Evolutionary conservation across 495 filamentous ascomycete species (phyloP).

Genomic region (Xylaria castorea): DNA sequence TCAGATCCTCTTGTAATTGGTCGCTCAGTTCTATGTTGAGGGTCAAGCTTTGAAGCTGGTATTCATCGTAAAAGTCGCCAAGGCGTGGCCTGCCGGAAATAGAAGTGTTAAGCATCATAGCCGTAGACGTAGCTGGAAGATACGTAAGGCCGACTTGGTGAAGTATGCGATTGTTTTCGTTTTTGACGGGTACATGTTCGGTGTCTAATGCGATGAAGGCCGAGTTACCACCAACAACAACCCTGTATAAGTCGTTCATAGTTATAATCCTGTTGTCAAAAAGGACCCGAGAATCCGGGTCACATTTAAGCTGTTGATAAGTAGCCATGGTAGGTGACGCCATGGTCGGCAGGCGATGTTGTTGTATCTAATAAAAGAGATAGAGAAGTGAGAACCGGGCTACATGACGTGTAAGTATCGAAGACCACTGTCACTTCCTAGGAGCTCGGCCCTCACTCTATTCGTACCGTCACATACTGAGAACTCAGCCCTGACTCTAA

Average conservation of each 20-base stretch:
- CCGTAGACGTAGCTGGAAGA: conserved; percentile 6
- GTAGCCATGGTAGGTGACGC: background rate
- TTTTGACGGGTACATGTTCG: conserved; percentile 13
- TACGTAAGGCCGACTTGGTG: conserved; percentile 21
- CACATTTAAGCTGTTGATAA: background rate
- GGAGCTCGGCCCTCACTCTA: no score
- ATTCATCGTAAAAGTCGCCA: background rate
- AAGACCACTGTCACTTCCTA: no score
- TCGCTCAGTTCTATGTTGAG: background rate
- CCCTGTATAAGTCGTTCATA: background rate
- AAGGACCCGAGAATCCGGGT: background rate
- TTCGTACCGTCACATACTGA: no score
- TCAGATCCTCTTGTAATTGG: background rate
- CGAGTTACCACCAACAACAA: background rate
- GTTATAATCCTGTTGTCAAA: background rate
- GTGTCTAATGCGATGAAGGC: conserved; percentile 9
- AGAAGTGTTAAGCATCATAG: background rate
- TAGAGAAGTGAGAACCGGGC: background rate
- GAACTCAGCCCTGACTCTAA: no score
- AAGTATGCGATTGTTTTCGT: conserved; percentile 15
- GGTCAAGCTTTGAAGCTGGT: background rate
- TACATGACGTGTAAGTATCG: no score
- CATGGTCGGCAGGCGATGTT: background rate
- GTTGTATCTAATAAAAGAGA: background rate
- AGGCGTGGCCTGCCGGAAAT: background rate